These are phyloP conservation scores for Mycena citricolor DNA, from an alignment of 1,284 basidiomycete species.

Conservation along the genomic window DNA sequence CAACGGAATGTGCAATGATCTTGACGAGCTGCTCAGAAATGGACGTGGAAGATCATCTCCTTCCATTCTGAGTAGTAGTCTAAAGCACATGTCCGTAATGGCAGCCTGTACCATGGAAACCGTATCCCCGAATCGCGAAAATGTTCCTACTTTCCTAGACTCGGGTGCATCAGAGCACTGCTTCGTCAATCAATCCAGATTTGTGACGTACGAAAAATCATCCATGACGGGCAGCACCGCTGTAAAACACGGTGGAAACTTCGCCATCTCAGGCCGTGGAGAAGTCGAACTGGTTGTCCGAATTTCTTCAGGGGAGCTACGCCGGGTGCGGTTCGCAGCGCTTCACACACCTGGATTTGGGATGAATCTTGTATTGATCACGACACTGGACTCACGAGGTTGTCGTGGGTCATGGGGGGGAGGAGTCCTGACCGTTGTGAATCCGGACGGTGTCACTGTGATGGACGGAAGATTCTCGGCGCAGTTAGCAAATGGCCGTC, in stretches of 20 bases:
- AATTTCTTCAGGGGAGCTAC: too few relatives aligned
- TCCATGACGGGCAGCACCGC: too few relatives aligned
- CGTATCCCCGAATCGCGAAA: too few relatives aligned
- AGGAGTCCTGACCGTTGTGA: not conserved
- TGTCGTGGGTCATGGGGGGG: constrained; percentile 1
- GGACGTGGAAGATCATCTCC: constrained; percentile 8
- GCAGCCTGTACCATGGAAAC: not conserved
- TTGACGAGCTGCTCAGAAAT: constrained; percentile 1
- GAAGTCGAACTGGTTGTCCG: too few relatives aligned
- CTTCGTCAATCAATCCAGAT: too few relatives aligned
- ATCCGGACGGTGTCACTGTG: constrained; percentile 1
- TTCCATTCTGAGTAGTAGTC: constrained; percentile 16
- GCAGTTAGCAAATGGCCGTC: not conserved
- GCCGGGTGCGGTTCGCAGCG: too few relatives aligned
- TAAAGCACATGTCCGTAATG: constrained; percentile 10
- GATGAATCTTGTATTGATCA: constrained; percentile 7
- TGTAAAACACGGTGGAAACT: too few relatives aligned
- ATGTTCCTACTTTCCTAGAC: too few relatives aligned
- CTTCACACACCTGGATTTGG: too few relatives aligned
- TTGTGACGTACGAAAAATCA: too few relatives aligned
- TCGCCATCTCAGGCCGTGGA: too few relatives aligned
- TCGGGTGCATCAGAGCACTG: too few relatives aligned
- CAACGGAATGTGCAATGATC: not conserved
- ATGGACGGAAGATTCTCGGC: not conserved
- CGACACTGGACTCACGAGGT: constrained; percentile 4